Conservation (phyloP, 768 basidiomycete species). For the Russula vinacea region DNA sequence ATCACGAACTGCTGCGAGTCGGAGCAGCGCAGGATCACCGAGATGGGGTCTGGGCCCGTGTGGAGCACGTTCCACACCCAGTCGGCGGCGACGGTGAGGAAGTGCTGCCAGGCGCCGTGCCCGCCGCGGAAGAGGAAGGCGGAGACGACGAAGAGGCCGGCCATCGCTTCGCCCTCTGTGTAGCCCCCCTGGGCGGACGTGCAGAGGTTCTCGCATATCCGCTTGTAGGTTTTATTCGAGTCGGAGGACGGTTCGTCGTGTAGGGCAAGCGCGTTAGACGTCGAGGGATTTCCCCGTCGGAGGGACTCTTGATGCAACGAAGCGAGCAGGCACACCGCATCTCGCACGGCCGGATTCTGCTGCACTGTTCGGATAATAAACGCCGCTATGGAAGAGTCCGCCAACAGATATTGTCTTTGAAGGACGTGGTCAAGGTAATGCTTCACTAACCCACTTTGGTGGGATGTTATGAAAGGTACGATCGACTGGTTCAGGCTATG, state of each 20-base stretch:
- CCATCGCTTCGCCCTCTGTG: conserved; percentile 71
- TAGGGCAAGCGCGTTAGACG: conserved; percentile 7
- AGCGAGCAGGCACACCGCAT: conserved; percentile 62
- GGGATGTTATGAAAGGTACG: conserved; percentile 30
- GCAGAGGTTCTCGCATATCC: conserved; percentile 29
- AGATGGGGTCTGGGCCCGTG: conserved; percentile 41
- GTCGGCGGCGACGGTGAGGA: conserved; percentile 56
- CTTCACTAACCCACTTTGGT: conserved; percentile 35
- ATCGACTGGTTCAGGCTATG: conserved; percentile 27
- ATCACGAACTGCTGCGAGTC: conserved; percentile 67
- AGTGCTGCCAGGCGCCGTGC: conserved; percentile 62
- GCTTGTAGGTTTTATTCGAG: conserved; percentile 29
- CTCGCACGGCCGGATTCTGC: conserved; percentile 45
- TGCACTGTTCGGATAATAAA: conserved; percentile 54
- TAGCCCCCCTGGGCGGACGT: conserved; percentile 29
- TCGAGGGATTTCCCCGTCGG: conserved; percentile 16
- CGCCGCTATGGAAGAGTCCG: conserved; percentile 45
- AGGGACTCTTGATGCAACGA: conserved; percentile 49
- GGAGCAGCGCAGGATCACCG: conserved; percentile 45
- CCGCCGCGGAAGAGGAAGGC: conserved; percentile 78
- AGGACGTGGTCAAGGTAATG: conserved; percentile 64
- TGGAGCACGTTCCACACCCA: conserved; percentile 54
- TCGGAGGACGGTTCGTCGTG: conserved; percentile 18
- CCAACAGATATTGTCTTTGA: conserved; percentile 66
- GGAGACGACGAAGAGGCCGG: conserved; percentile 72